Evolutionary conservation across 768 basidiomycete species (phyloP).

Genomic region (Scleroderma citrinum): DNA sequence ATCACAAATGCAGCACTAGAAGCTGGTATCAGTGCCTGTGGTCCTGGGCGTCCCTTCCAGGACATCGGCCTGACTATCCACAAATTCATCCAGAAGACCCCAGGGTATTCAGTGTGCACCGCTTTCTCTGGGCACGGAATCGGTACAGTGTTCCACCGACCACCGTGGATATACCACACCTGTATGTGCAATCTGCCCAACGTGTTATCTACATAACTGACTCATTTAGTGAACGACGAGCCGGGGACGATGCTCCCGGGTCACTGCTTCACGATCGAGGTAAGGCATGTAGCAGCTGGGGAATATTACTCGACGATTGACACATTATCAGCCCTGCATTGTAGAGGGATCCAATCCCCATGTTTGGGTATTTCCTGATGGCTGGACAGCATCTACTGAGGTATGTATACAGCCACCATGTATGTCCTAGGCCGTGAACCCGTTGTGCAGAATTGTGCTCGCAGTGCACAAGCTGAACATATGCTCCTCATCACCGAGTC

Average conservation of each 20-base stretch:
- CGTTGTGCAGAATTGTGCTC: conserved; percentile 59
- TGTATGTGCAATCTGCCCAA: conserved; percentile 35
- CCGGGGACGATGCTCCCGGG: conserved; percentile 78
- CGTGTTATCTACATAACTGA: background rate
- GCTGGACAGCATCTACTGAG: conserved; percentile 90
- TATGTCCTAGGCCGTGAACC: conserved; percentile 1
- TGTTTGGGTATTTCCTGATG: conserved; percentile 82
- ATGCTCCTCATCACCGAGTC: conserved; percentile 78
- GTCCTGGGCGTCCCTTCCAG: conserved; percentile 62
- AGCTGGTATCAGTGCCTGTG: conserved; percentile 68
- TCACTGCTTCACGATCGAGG: conserved; percentile 93
- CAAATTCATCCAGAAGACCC: conserved; percentile 30
- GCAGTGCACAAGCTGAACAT: conserved; percentile 84
- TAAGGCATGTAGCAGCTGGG: conserved; percentile 18
- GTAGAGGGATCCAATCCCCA: conserved; percentile 67
- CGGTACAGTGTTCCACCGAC: conserved; percentile 69
- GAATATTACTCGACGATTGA: background rate
- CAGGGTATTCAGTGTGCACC: conserved; percentile 55
- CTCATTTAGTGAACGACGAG: conserved; percentile 58
- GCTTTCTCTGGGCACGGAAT: conserved; percentile 88
- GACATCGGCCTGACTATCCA: conserved; percentile 71
- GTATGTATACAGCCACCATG: conserved; percentile 31
- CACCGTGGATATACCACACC: conserved; percentile 80
- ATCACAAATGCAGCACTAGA: conserved; percentile 61
- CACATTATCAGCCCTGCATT: conserved; percentile 53